These are phyloP conservation scores for Rhododendron kiyosumense DNA, from an alignment of 148 eudicot genomes.

Conservation along the genomic window DNA sequence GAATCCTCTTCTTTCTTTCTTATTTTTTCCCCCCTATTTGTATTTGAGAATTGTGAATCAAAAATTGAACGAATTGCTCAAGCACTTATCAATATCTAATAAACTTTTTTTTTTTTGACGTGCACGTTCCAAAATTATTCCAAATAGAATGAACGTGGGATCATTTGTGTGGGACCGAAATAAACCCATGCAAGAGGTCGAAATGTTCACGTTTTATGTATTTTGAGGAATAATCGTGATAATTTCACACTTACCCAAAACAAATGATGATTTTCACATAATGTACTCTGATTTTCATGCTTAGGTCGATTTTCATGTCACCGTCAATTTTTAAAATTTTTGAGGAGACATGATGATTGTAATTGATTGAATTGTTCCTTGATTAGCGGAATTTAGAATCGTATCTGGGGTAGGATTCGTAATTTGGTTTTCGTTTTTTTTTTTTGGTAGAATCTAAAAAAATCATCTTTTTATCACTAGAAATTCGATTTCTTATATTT, in stretches of 20 bases:
- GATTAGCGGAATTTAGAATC: neutral
- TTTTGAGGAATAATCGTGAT: neutral
- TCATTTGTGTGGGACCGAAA: neutral
- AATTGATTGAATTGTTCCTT: neutral
- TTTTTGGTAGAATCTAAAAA: neutral
- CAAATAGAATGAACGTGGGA: neutral
- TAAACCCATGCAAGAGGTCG: no score
- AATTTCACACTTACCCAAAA: neutral
- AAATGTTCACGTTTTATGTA: neutral
- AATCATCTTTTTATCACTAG: neutral
- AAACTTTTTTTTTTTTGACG: no score
- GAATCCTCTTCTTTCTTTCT: neutral
- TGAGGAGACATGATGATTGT: neutral
- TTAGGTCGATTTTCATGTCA: neutral
- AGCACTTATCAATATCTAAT: neutral
- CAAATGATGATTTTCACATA: neutral
- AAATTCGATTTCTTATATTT: neutral
- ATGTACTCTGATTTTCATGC: neutral
- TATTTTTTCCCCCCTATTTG: no score
- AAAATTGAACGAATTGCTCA: neutral
- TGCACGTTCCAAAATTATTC: neutral
- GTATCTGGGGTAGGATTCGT: neutral
- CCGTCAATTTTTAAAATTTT: no score
- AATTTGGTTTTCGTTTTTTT: neutral
- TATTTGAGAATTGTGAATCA: neutral